Evolutionary conservation across 768 basidiomycete genomes (phyloP).

Genomic region (Rhodotorula babjevae): DNA sequence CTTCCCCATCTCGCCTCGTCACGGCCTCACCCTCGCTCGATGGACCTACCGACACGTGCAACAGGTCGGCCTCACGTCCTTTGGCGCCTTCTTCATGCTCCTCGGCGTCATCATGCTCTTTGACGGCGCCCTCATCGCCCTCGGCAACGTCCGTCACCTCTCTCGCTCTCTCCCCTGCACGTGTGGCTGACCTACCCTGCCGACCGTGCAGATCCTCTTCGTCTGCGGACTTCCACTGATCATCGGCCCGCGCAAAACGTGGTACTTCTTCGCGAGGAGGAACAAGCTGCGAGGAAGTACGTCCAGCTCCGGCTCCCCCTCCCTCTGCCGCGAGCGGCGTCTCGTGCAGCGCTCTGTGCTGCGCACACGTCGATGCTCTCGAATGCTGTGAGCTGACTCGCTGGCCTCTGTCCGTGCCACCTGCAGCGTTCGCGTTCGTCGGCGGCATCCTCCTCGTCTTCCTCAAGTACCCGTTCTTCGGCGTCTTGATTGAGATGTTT

Average conservation of each 20-base stretch:
- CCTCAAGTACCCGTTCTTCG: slow-evolving; percentile 88
- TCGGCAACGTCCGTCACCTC: slow-evolving; percentile 73
- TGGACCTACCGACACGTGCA: slow-evolving; percentile 44
- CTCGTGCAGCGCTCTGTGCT: not conserved
- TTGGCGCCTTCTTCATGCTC: slow-evolving; percentile 92
- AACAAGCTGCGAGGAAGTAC: slow-evolving; percentile 77
- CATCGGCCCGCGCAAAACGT: slow-evolving; percentile 94
- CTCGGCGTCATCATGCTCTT: slow-evolving; percentile 94
- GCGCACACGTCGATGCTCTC: too few relatives aligned
- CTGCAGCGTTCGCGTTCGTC: slow-evolving; percentile 64
- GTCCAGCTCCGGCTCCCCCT: slow-evolving; percentile 18
- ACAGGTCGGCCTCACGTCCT: slow-evolving; percentile 91
- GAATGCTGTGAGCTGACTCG: too few relatives aligned
- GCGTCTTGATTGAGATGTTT: slow-evolving; percentile 88
- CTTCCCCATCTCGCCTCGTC: not conserved
- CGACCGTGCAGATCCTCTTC: slow-evolving; percentile 69
- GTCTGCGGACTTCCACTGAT: slow-evolving; percentile 89
- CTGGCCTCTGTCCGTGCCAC: too few relatives aligned
- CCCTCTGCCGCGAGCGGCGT: too few relatives aligned
- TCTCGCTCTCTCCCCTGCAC: not conserved
- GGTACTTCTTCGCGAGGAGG: slow-evolving; percentile 93
- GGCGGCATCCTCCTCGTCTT: slow-evolving; percentile 90
- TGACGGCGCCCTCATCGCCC: slow-evolving; percentile 86
- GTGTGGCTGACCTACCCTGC: too few relatives aligned
- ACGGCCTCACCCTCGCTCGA: not conserved